Conservation (phyloP, 1,284 basidiomycete species). For the Leccinum fuscescens region DNA sequence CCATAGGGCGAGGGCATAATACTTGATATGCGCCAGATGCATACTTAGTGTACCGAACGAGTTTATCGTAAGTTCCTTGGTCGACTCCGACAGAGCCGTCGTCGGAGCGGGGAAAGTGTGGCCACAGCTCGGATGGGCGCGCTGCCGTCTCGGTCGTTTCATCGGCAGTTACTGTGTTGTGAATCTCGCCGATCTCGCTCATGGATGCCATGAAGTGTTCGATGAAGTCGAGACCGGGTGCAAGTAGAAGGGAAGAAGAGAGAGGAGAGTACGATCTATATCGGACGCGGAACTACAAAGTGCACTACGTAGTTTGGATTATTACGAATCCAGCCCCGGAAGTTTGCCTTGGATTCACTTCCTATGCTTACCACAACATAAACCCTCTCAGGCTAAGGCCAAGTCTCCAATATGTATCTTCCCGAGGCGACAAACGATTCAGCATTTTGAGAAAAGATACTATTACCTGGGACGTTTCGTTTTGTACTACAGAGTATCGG, state of each 20-base stretch:
- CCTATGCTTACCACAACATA: constrained; percentile 55
- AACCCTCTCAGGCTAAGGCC: constrained; percentile 45
- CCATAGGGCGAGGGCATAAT: constrained; percentile 43
- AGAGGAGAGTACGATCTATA: background rate
- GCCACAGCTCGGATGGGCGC: constrained; percentile 8
- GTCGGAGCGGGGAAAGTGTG: constrained; percentile 23
- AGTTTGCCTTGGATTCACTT: constrained; percentile 32
- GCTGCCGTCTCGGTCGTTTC: background rate
- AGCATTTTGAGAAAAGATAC: constrained; percentile 37
- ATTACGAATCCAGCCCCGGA: constrained; percentile 36
- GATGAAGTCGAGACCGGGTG: background rate
- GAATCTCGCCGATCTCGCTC: constrained; percentile 2
- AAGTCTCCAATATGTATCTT: constrained; percentile 12
- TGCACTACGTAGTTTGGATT: background rate
- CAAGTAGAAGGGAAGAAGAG: background rate
- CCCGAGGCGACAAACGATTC: constrained; percentile 58
- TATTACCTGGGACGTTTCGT: constrained; percentile 28
- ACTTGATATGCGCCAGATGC: constrained; percentile 41
- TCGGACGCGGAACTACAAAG: background rate
- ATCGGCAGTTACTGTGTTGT: background rate
- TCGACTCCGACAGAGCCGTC: constrained; percentile 27
- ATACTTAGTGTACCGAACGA: constrained; percentile 44
- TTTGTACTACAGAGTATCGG: constrained; percentile 46
- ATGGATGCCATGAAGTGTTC: constrained; percentile 2
- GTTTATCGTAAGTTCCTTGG: constrained; percentile 35